Percentiles rank a stretch among this genome's conserved stretches.
These are phyloP conservation scores for Raffaelea albimanens DNA, from an alignment of 2,329 filamentous ascomycete genomes.

Conservation along the genomic window DNA sequence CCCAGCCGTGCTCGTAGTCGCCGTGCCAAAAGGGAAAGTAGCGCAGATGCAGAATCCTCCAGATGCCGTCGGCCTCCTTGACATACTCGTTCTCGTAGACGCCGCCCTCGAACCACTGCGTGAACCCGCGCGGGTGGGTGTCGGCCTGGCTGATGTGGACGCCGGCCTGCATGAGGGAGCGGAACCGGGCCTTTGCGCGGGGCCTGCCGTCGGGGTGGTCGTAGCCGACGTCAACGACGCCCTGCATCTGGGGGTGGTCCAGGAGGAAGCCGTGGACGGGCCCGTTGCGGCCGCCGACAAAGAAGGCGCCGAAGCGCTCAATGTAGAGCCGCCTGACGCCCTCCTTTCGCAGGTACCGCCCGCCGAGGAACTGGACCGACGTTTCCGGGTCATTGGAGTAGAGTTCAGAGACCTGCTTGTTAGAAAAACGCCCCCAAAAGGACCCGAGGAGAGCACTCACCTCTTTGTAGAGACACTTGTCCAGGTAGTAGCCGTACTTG, in stretches of 20 bases:
- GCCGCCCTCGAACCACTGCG: conserved; percentile 50
- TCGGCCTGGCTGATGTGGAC: conserved; percentile 41
- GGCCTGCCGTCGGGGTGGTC: conserved; percentile 15
- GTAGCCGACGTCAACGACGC: conserved; percentile 40
- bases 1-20: conserved; percentile 43
- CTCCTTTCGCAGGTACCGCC: conserved; percentile 40
- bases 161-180: conserved; percentile 45
- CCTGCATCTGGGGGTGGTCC: conserved; percentile 49
- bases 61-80: conserved; percentile 41
- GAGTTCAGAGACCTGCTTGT: conserved; percentile 32
- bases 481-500: conserved; percentile 50
- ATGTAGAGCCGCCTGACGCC: conserved; percentile 43
- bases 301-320: conserved; percentile 38
- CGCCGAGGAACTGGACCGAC: conserved; percentile 46
- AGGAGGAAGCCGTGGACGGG: conserved; percentile 46
- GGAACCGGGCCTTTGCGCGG: conserved; percentile 40
- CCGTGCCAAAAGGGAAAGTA: conserved; percentile 51
- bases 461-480: conserved; percentile 50
- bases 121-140: conserved; percentile 39
- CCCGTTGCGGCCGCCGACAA: conserved; percentile 44
- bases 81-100: conserved; percentile 51
- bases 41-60: conserved; percentile 43
- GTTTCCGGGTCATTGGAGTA: conserved; percentile 42
- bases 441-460: too few species aligned
- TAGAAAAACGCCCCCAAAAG: too few species aligned